Base-by-base conservation (phyloP, 352 stramenopile genomes). In the Globisporangium lucens region DNA sequence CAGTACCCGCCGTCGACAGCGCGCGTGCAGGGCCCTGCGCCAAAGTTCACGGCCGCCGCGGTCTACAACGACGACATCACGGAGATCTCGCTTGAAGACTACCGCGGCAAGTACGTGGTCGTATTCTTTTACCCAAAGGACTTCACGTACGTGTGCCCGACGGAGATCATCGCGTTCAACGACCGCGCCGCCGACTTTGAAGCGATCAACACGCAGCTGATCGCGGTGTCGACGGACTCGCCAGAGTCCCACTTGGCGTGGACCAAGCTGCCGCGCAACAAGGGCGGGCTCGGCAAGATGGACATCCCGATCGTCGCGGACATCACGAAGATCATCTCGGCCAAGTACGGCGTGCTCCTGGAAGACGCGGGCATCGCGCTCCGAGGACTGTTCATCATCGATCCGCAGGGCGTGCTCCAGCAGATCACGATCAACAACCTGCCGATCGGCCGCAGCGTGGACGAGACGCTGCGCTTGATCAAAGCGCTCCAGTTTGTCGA, bases 121-220 rank as follows among this genome's bases (percentile, higher is more conserved):
- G 68, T 97, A 35, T 94, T 97, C 73, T 97, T 97, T 72, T 97
- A 97, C 78, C 90, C 90, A 3, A 96, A 96, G 80, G 90, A 95
- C 69, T 95, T 95, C 61, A 94, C 88, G 65, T 94, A 93, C 72
- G 90, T 97, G 67, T 97, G 90, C 65, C 90, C 90, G 55, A 97
- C 90, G 13, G 90, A 97, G 75, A 97, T 97, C 73, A 96, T 96
- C 66, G 89, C 90, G 29, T 97, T 96, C 74, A 95, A 87, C 64
- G 90, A 97, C 80, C 75, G 87, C 51, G 85, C 83, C 1, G 75
- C 75, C 38, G 87, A 96, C 43, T 97, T 97, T 53, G 83, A 93
- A 62, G 80, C 75, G 22, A 55, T 96, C n/a, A 92, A 94, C 76
- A 85, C 88, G 72, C 88, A 98, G 76, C 75, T 98, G 29, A 83